phyloP scores from a whole-genome alignment of 331 rosid genomes.

The Malus hybrid region DNA sequence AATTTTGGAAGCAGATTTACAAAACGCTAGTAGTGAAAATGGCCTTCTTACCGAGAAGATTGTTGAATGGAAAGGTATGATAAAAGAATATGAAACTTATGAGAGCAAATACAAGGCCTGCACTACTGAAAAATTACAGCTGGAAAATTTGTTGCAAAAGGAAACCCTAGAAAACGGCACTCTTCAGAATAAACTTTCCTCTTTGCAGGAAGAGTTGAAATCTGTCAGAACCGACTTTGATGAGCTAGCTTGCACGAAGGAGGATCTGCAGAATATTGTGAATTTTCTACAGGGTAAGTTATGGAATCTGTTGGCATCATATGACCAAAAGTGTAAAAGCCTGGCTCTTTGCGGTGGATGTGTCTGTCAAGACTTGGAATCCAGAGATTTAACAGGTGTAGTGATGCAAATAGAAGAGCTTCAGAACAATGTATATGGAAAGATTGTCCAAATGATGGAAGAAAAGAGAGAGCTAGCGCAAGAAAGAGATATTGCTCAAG shows the following conservation, averaged over 20 bases:
- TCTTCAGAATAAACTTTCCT: conserved; percentile 43
- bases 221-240: conserved; percentile 40
- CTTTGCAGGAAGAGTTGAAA: conserved; percentile 58
- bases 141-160: conserved; percentile 42
- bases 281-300: conserved; percentile 37
- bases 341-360: conserved; percentile 34
- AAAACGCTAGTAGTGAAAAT: conserved; percentile 42
- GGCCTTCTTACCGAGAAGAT: conserved; percentile 45
- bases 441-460: conserved; percentile 52
- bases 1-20: conserved; percentile 48
- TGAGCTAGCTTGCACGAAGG: conserved; percentile 47
- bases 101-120: conserved; percentile 51
- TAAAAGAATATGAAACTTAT: conserved; percentile 45
- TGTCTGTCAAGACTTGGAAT: conserved; percentile 34
- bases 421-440: conserved; percentile 42
- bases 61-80: conserved; percentile 44
- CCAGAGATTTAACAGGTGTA: conserved; percentile 38
- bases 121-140: conserved; percentile 53
- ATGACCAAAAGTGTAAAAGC: conserved; percentile 29
- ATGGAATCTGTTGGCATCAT: conserved; percentile 47
- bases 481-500: conserved; percentile 48
- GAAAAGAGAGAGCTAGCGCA: conserved; percentile 47
- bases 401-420: conserved; percentile 57
- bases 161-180: conserved; percentile 42
- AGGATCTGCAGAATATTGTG: conserved; percentile 49